phyloP scores from a whole-genome alignment of 2,329 filamentous ascomycete genomes.

The Penicillium sp. region DNA sequence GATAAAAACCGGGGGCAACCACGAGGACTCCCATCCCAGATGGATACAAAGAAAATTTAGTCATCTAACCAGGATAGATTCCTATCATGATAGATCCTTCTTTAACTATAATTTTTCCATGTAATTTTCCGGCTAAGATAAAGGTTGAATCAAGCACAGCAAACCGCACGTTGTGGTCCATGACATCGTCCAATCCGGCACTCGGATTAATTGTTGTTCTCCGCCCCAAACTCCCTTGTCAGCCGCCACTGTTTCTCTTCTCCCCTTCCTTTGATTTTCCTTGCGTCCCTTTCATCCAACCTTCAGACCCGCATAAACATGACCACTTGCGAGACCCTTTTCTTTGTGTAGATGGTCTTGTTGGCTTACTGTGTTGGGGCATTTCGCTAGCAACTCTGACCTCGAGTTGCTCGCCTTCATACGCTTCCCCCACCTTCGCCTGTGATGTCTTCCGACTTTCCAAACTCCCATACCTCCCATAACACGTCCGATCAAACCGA shows the following conservation, averaged over 20 bases:
- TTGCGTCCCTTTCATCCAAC: slow-evolving; percentile 12
- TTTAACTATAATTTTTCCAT: too few species aligned
- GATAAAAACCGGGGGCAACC: background rate
- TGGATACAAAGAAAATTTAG: background rate
- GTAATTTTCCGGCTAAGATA: background rate
- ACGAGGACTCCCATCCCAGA: background rate
- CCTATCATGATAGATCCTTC: background rate
- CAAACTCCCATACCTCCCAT: slow-evolving; percentile 1
- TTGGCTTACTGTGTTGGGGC: slow-evolving; percentile 24
- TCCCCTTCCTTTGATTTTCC: slow-evolving; percentile 19
- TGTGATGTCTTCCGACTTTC: slow-evolving; percentile 16
- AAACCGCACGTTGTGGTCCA: slow-evolving; percentile 7
- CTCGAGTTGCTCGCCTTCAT: slow-evolving; percentile 6
- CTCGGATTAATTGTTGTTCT: slow-evolving; percentile 29
- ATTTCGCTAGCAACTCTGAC: slow-evolving; percentile 13
- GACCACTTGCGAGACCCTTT: background rate
- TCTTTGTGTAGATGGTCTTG: slow-evolving; percentile 23
- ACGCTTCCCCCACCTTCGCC: slow-evolving; percentile 12
- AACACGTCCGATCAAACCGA: slow-evolving; percentile 15
- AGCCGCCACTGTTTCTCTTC: slow-evolving; percentile 29
- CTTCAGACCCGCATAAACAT: background rate
- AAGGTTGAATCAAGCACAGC: background rate
- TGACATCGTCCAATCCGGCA: slow-evolving; percentile 12
- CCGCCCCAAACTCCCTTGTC: slow-evolving; percentile 32
- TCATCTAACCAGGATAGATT: background rate